Conservation (phyloP, 2,329 filamentous ascomycete genomes). For the Malbranchea cinnamomea region DNA sequence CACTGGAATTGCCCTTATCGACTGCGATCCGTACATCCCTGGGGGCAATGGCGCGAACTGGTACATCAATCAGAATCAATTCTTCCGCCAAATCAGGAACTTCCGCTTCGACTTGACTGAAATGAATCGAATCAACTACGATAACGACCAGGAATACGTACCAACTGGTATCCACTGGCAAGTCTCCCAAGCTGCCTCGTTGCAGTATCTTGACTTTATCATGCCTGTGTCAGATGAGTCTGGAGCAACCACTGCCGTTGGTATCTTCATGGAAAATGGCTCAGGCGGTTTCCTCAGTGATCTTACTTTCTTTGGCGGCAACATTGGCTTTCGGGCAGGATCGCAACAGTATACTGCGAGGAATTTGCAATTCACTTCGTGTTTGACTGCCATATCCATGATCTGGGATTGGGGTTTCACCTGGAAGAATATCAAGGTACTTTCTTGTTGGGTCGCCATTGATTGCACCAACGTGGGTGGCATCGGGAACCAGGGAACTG, state of each 20-base stretch:
- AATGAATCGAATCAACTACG: constrained; percentile 32
- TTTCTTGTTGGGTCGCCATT: constrained; percentile 5
- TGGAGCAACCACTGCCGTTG: constrained; percentile 49
- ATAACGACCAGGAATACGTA: constrained; percentile 5
- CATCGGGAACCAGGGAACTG: constrained; percentile 1
- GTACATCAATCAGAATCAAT: constrained; percentile 57
- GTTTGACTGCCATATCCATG: constrained; percentile 71
- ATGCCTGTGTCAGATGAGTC: constrained; percentile 42
- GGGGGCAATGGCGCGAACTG: constrained; percentile 45
- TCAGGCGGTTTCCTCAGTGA: constrained; percentile 46
- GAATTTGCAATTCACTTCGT: constrained; percentile 68
- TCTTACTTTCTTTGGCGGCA: constrained; percentile 45
- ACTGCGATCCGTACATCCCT: constrained; percentile 56
- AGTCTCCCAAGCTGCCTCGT: constrained; percentile 7
- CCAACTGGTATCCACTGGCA: constrained; percentile 8
- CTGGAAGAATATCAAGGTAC: constrained; percentile 50
- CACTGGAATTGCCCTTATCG: constrained; percentile 72
- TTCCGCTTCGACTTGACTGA: constrained; percentile 55
- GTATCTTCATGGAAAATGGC: constrained; percentile 20
- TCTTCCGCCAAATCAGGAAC: constrained; percentile 61
- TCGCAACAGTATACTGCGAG: constrained; percentile 80
- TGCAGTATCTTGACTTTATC: constrained; percentile 55
- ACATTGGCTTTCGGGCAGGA: constrained; percentile 63
- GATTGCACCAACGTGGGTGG: constrained; percentile 1
- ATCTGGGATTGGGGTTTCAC: constrained; percentile 89